A percentile compares a stretch with the other conserved stretches of the same genome.
phyloP scores from a whole-genome alignment of 345 rosid species.

The Moringa oleifera region DNA sequence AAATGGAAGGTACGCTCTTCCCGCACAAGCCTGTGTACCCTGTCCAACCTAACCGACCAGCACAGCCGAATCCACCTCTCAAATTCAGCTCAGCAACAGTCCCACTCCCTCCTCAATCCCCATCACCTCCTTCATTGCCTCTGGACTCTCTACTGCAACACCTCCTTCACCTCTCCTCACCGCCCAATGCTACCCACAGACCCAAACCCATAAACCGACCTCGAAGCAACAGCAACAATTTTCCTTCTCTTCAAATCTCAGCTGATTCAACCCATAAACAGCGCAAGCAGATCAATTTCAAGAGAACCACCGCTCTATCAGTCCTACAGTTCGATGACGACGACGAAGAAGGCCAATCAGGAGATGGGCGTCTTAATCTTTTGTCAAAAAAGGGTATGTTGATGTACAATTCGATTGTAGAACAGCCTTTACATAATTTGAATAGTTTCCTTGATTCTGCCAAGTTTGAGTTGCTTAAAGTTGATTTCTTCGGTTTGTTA shows the following conservation, averaged over 20 bases:
- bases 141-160: slow-evolving; percentile 73
- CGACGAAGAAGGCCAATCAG: slow-evolving; percentile 18
- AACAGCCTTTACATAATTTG: slow-evolving; percentile 45
- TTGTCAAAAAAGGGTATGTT: slow-evolving; percentile 46
- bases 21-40: slow-evolving; percentile 58
- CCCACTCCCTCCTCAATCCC: slow-evolving; percentile 47
- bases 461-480: slow-evolving; percentile 43
- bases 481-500: slow-evolving; percentile 59
- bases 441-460: slow-evolving; percentile 45
- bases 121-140: slow-evolving; percentile 43
- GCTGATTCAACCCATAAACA: slow-evolving; percentile 25
- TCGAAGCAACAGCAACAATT: slow-evolving; percentile 21
- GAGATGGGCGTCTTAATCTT: slow-evolving; percentile 36
- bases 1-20: slow-evolving; percentile 68
- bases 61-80: slow-evolving; percentile 31
- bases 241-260: slow-evolving; percentile 39
- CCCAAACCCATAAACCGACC: slow-evolving; percentile 6
- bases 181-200: slow-evolving; percentile 17
- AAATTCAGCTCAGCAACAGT: slow-evolving; percentile 63
- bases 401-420: slow-evolving; percentile 41
- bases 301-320: slow-evolving; percentile 28
- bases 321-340: slow-evolving; percentile 21
- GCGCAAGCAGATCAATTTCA: slow-evolving; percentile 15
- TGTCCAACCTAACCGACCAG: slow-evolving; percentile 32
- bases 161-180: slow-evolving; percentile 67